phyloP scores from a whole-genome alignment of 1,139 yeast genomes.

The Hemisphaericaspora subhashii region DNA sequence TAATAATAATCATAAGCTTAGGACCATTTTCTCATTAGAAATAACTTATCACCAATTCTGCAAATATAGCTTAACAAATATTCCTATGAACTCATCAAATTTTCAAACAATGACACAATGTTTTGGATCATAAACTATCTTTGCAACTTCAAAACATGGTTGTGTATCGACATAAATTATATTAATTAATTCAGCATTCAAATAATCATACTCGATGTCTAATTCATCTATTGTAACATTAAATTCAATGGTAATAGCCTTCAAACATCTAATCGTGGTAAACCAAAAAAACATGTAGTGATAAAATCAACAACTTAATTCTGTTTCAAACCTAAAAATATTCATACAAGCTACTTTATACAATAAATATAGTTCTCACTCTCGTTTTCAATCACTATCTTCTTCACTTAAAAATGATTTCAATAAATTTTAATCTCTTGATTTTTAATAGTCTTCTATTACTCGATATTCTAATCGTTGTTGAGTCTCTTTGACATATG shows the following conservation, averaged over 20 bases:
- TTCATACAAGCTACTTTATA: background rate
- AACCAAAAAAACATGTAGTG: constrained; percentile 1
- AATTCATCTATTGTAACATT: background rate
- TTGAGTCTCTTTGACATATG: too few species aligned
- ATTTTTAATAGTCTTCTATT: too few species aligned
- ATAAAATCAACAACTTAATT: background rate
- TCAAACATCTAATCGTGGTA: constrained; percentile 1
- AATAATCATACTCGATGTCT: constrained; percentile 4
- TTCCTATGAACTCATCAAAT: background rate
- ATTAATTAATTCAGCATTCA: constrained; percentile 1
- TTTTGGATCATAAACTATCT: constrained; percentile 8
- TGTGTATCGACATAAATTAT: constrained; percentile 4
- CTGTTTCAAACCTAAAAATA: constrained; percentile 2
- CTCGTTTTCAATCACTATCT: background rate
- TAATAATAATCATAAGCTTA: background rate
- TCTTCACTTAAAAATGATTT: too few species aligned
- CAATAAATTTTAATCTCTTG: too few species aligned
- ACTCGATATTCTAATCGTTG: too few species aligned
- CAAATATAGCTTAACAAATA: constrained; percentile 2
- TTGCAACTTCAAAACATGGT: background rate
- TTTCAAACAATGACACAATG: constrained; percentile 7
- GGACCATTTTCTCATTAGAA: background rate
- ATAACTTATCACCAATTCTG: background rate
- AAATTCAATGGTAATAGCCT: background rate
- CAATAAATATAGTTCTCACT: too few species aligned